These are phyloP conservation scores for Ophiostoma piceae DNA, from an alignment of 2,329 filamentous ascomycete genomes.

Conservation along the genomic window DNA sequence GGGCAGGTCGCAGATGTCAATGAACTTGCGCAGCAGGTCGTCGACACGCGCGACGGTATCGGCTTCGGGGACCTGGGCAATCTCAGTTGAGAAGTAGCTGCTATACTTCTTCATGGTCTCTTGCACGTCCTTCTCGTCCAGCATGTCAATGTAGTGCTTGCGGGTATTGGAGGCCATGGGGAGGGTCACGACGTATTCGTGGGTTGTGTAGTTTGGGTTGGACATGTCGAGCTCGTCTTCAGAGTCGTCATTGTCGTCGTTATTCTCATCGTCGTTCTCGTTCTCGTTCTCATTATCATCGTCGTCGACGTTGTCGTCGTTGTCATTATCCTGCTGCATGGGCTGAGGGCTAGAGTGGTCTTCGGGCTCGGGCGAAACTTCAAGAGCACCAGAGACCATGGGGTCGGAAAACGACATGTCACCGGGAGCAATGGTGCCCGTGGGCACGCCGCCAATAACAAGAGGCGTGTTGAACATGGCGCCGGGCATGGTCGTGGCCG, in stretches of 20 bases:
- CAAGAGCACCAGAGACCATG: constrained; percentile 6
- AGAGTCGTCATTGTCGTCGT: constrained; percentile 14
- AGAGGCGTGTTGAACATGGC: constrained; percentile 9
- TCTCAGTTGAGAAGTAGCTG: constrained; percentile 39
- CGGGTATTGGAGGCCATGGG: constrained; percentile 51
- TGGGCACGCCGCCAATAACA: constrained; percentile 4
- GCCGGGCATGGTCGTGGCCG: background rate
- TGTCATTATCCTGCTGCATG: constrained; percentile 3
- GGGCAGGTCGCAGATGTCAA: constrained; percentile 54
- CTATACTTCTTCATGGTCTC: constrained; percentile 44
- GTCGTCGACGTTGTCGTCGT: background rate
- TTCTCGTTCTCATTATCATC: background rate
- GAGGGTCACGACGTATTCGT: constrained; percentile 51
- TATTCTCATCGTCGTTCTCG: background rate
- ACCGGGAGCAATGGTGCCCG: background rate
- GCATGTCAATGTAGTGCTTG: constrained; percentile 47
- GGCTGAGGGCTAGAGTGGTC: background rate
- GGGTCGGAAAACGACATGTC: background rate
- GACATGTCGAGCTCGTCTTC: constrained; percentile 14
- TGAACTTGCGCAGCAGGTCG: constrained; percentile 46
- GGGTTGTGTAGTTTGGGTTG: constrained; percentile 18
- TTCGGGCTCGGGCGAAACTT: constrained; percentile 20
- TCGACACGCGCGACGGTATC: constrained; percentile 45
- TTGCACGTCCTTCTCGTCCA: constrained; percentile 42
- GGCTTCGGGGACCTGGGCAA: constrained; percentile 37